Percentiles rank a stretch among this genome's conserved stretches.
phyloP scores from a whole-genome alignment of 2,329 filamentous ascomycete genomes.

The Xylaria hypoxylon region DNA sequence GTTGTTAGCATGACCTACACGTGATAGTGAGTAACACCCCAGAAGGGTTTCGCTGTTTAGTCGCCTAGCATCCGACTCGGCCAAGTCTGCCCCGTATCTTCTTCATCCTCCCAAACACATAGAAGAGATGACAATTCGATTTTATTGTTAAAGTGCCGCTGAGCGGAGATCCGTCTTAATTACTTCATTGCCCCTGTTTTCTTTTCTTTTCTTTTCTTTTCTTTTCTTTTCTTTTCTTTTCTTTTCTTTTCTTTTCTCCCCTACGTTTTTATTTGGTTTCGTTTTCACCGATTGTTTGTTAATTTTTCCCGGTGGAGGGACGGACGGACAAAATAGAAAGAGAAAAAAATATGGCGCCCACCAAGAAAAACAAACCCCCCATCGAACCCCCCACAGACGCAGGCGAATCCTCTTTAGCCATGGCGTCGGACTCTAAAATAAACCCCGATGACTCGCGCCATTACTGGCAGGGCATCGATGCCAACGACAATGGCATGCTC shows the following conservation, averaged over 20 bases:
- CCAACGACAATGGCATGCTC: constrained; percentile 77
- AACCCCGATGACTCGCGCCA: constrained; percentile 51
- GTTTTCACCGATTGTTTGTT: neutral
- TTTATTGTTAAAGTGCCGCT: neutral
- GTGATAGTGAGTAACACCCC: constrained; percentile 1
- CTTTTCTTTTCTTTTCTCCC: neutral
- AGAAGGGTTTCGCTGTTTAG: neutral
- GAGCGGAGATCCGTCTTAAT: neutral
- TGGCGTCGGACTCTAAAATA: constrained; percentile 42
- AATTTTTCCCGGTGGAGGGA: neutral
- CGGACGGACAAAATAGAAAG: constrained; percentile 3
- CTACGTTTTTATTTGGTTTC: too few relatives aligned
- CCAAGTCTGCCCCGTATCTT: neutral
- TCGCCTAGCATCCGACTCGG: constrained; percentile 6
- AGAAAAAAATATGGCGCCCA: constrained; percentile 23
- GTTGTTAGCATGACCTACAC: constrained; percentile 4
- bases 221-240: neutral
- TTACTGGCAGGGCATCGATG: constrained; percentile 62
- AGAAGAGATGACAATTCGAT: neutral
- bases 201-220: neutral
- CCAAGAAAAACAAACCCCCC: constrained; percentile 14
- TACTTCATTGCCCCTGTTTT: neutral
- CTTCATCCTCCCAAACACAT: neutral
- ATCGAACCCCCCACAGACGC: constrained; percentile 10
- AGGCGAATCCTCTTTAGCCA: neutral